Percentiles rank a stretch among this genome's conserved stretches.
Conservation (phyloP, 2,329 filamentous ascomycete genomes). For the Ophiocordyceps polyrhachis-furcata region DNA sequence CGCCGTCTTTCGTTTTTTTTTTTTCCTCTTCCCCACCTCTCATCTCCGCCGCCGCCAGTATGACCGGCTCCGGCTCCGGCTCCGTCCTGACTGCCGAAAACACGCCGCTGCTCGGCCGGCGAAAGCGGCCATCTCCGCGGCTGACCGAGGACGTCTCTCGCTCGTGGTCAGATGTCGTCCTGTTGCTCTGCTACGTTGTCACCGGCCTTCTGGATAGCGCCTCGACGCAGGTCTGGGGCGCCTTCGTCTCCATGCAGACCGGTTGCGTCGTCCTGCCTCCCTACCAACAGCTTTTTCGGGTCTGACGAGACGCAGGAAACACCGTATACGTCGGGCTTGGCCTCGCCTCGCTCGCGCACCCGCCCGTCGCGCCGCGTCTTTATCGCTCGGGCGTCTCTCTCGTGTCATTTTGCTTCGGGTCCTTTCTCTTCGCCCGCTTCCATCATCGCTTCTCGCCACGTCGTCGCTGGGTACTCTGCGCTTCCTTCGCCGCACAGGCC, state of each 20-base stretch:
- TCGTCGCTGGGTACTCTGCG: constrained; percentile 45
- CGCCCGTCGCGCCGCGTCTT: constrained; percentile 10
- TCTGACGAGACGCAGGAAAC: constrained; percentile 32
- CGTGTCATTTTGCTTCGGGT: constrained; percentile 50
- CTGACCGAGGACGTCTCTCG: constrained; percentile 33
- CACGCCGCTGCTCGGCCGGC: constrained; percentile 12
- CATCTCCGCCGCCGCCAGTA: neutral
- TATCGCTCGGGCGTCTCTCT: constrained; percentile 53
- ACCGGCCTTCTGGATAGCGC: constrained; percentile 63
- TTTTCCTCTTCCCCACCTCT: too few species aligned
- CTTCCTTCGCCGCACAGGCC: constrained; percentile 36
- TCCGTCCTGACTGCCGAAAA: constrained; percentile 8
- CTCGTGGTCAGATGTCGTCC: constrained; percentile 45
- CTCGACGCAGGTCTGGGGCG: constrained; percentile 58
- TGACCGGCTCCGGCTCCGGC: neutral
- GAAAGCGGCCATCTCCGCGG: constrained; percentile 11
- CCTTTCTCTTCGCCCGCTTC: constrained; percentile 50
- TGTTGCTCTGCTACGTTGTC: constrained; percentile 57
- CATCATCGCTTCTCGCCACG: constrained; percentile 43
- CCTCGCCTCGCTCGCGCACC: constrained; percentile 32
- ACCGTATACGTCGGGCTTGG: constrained; percentile 65
- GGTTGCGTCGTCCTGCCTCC: constrained; percentile 26
- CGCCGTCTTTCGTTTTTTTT: too few species aligned
- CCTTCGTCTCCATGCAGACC: constrained; percentile 72
- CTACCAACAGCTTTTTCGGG: neutral